Evolutionary conservation across 495 filamentous ascomycete genomes (phyloP), one percentile per base, ranked within the genome.

Genomic region (Letharia lupina): DNA sequence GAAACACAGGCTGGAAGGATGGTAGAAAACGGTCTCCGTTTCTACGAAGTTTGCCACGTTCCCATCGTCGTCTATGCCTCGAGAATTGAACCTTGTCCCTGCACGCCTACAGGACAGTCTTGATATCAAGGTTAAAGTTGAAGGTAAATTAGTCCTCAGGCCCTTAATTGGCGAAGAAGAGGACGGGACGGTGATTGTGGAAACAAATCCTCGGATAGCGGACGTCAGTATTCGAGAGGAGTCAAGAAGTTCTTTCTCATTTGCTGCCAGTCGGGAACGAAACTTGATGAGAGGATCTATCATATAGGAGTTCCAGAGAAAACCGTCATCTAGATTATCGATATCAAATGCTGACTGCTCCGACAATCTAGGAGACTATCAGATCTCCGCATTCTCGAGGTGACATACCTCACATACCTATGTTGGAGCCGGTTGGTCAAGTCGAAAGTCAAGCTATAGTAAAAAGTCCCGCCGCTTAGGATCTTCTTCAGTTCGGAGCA

Each of bases 271-370:
- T 23, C 90, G 84, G 18, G 88, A 91, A 37, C 94, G 87, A 72
- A 98, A 98, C 61, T 88, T 81, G 50, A 98, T 86, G 62, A 98
- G 82, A 11, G 95, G 93, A 64, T 88, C 83, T 66, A 98, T 96
- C 93, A 98, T 98, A 76, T 94, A 96, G 13, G 90, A 91, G 70
- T 98, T 98, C 94, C 94, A 98, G 39, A 98, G 77, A 77, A 96
- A 96, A 10, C 89, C 88, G 66, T 90, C 87, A 75, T 98, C 91
- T 41, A 96, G 84, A 61, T 86, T 88, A 65, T 91, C 89, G 64
- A 93, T 87, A 70, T 91, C 89, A 68, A 94, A 91, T 23, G 84
- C 80, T 28, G 84, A 72, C 35, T 76, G 77, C 69, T 80, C 78
- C 40, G 78, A 78, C 8, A 75, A 74, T 47, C 80, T 82, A 66